These are phyloP conservation scores for Cymodocea nodosa DNA, from an alignment of 116 monocot genomes.

Conservation along the genomic window DNA sequence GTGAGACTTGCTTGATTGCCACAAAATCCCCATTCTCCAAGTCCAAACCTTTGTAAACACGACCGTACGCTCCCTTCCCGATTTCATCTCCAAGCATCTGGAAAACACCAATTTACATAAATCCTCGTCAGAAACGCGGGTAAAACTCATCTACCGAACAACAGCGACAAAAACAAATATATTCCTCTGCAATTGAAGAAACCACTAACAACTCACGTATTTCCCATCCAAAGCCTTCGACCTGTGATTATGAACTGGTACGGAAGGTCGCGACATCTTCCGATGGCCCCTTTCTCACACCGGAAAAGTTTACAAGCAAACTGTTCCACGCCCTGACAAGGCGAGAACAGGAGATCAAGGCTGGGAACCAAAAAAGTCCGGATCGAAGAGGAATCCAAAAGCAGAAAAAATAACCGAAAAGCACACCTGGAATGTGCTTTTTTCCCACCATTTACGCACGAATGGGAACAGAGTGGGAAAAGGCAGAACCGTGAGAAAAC, in stretches of 20 bases:
- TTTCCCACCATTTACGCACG: no score
- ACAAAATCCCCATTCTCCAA: conserved; percentile 95
- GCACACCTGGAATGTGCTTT: no score
- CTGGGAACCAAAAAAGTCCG: no score
- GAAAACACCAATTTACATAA: conserved; percentile 4
- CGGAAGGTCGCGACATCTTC: conserved; percentile 61
- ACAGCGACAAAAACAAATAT: background rate
- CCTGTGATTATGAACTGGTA: conserved; percentile 66
- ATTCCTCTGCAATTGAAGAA: background rate
- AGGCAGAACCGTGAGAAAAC: no score
- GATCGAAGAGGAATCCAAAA: no score
- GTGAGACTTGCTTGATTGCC: conserved; percentile 95
- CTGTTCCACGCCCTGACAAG: no score
- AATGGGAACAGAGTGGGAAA: no score
- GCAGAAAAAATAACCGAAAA: no score
- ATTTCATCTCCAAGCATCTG: conserved; percentile 99
- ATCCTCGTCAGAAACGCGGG: background rate
- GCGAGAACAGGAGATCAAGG: no score
- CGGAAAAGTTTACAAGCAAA: background rate
- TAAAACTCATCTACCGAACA: background rate
- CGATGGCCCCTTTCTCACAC: background rate
- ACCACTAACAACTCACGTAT: conserved; percentile 51
- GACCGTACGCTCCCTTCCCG: conserved; percentile 95
- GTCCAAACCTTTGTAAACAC: conserved; percentile 92
- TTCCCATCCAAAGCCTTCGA: conserved; percentile 85